Evolutionary conservation across 805 yeast species (phyloP).

Genomic region (Clavispora vitiphila): DNA sequence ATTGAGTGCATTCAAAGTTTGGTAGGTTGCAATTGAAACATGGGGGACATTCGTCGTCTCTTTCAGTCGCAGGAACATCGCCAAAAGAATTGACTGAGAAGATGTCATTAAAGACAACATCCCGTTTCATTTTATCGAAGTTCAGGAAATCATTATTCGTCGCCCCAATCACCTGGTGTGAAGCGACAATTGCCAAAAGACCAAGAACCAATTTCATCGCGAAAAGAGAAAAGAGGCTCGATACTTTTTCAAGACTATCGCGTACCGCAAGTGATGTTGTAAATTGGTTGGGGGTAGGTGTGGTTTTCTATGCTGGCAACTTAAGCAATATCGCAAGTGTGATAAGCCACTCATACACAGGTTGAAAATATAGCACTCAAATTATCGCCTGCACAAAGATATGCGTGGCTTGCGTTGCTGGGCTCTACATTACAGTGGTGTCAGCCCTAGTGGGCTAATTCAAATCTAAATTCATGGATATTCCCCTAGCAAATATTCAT

Average conservation of each 20-base stretch:
- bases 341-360: not conserved
- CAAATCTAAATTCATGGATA: too few species aligned
- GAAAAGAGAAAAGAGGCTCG: not conserved
- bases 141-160: not conserved
- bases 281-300: not conserved
- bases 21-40: slow-evolving; percentile 95
- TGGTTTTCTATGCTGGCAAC: not conserved
- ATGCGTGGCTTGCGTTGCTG: too few species aligned
- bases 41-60: slow-evolving; percentile 63
- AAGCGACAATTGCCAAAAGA: not conserved
- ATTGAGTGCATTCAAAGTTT: slow-evolving; percentile 84
- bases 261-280: not conserved
- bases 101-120: slow-evolving; percentile 21
- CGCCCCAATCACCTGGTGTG: not conserved
- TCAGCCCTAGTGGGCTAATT: too few species aligned
- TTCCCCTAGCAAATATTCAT: too few species aligned
- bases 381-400: not conserved
- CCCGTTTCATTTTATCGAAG: slow-evolving; percentile 20
- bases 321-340: not conserved
- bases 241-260: not conserved
- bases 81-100: slow-evolving; percentile 12
- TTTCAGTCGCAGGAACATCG: not conserved
- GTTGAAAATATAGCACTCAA: not conserved
- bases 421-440: too few species aligned
- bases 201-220: not conserved